Evolutionary conservation across 2,329 filamentous ascomycete genomes (phyloP), one percentile per base, ranked within the genome.

Genomic region (Pseudogymnoascus sp.): DNA sequence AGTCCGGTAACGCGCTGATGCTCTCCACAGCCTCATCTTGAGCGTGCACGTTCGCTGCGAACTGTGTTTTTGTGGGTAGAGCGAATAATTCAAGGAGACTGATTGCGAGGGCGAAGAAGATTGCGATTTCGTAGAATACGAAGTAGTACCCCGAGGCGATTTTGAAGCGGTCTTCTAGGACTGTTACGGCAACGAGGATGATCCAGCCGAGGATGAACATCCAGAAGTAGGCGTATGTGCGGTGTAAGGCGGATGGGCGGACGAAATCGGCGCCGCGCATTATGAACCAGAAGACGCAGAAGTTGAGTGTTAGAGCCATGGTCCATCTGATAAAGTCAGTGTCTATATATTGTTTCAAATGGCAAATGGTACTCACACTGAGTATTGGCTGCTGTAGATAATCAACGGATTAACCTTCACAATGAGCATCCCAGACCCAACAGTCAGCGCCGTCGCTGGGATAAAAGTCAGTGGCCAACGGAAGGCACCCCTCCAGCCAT

Each of bases 351-450:
- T 11, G 28, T 18, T 25, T n/a, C 25, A 18, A 31, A 56, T 38
- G 6, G 18, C 1, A 6, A 21, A 1, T 11, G 18, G 0, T 7
- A 77, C 80, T 74, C 72, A 83, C 71, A 97, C 88, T 4, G 90
- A 82, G 73, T 95, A 97, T 59, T 87, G 83, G 69, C 89, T 96
- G 76, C 91, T 93, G 77, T 97, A 95, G n/a, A 95, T 80, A 69
- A 97, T 91, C 69, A 91, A 84, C 1, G 93, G 92, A 72, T 97
- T 97, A 72, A 93, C 78, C 74, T 95, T 96, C 38, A 84, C 84
- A 43, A 96, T 71, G 61, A 97, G 76, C 68, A 89, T 89, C 1
- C 90, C 88, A 16, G 91, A 80, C 0, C 85, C 90, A 23, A 96
- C 74, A 0, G 89, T 85, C n/a, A 89, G 77, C 0, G 81, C 86